phyloP scores from a whole-genome alignment of 176 grass and related monocot species.

The Paspalum notatum region DNA sequence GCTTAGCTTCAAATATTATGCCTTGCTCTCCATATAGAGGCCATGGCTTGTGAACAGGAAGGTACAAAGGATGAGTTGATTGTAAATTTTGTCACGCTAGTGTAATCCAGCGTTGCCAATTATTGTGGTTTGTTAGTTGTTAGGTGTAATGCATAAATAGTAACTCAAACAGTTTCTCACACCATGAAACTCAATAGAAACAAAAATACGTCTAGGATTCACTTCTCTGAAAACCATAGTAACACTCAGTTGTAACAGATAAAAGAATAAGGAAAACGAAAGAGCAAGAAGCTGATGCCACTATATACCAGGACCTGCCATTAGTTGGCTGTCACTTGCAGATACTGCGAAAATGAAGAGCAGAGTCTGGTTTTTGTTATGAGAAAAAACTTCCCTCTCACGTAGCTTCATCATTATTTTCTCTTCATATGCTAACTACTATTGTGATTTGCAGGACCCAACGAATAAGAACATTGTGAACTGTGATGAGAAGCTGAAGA shows the following conservation, averaged over 20 bases:
- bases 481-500: conserved; percentile 93
- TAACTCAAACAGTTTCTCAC: background rate
- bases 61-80: no score
- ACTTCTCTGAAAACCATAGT: background rate
- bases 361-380: background rate
- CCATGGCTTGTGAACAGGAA: no score
- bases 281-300: background rate
- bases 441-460: conserved; percentile 67
- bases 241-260: background rate
- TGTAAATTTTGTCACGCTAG: no score
- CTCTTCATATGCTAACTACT: background rate
- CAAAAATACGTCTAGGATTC: no score
- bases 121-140: no score
- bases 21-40: background rate
- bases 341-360: background rate
- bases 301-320: background rate
- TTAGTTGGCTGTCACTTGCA: background rate
- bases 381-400: background rate
- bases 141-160: background rate
- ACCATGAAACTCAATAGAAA: background rate
- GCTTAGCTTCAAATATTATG: background rate
- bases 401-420: background rate
- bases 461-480: conserved; percentile 81
- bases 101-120: no score
- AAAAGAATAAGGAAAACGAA: background rate